Percentiles rank a stretch among this genome's conserved stretches.
These are phyloP conservation scores for Mycena filopes DNA, from an alignment of 768 basidiomycete species.

Conservation along the genomic window DNA sequence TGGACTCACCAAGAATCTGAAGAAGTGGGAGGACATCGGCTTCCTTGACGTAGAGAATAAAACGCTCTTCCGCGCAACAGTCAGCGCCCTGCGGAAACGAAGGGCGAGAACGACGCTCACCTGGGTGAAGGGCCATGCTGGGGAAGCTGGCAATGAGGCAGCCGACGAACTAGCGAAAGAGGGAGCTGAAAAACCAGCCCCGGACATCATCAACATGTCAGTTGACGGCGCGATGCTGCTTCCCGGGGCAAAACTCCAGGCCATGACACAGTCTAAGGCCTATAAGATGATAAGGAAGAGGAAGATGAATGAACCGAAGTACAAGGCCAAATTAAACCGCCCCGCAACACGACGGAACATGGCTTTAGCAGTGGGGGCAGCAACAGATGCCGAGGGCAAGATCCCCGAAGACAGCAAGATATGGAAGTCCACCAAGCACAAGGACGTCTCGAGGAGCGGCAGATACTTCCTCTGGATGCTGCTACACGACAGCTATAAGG, in stretches of 20 bases:
- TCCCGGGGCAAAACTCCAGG: not conserved
- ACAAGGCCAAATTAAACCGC: too few relatives aligned
- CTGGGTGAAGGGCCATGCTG: slow-evolving; percentile 14
- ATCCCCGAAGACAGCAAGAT: too few relatives aligned
- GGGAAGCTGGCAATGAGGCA: slow-evolving; percentile 11
- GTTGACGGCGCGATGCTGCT: too few relatives aligned
- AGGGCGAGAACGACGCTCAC: not conserved
- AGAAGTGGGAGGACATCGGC: slow-evolving; percentile 4
- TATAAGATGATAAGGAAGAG: not conserved
- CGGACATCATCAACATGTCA: too few relatives aligned
- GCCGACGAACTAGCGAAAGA: slow-evolving; percentile 6
- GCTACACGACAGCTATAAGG: too few relatives aligned
- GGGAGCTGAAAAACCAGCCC: too few relatives aligned
- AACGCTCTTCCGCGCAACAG: not conserved
- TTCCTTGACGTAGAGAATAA: not conserved
- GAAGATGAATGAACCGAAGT: too few relatives aligned
- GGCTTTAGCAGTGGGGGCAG: not conserved
- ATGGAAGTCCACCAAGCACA: too few relatives aligned
- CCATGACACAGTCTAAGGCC: too few relatives aligned
- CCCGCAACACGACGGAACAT: too few relatives aligned
- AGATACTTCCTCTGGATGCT: too few relatives aligned
- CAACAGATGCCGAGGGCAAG: not conserved
- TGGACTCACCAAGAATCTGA: not conserved
- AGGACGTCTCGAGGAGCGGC: too few relatives aligned
- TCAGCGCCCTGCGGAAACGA: not conserved